phyloP scores from a whole-genome alignment of 345 rosid genomes.

The Odontarrhena argentea region DNA sequence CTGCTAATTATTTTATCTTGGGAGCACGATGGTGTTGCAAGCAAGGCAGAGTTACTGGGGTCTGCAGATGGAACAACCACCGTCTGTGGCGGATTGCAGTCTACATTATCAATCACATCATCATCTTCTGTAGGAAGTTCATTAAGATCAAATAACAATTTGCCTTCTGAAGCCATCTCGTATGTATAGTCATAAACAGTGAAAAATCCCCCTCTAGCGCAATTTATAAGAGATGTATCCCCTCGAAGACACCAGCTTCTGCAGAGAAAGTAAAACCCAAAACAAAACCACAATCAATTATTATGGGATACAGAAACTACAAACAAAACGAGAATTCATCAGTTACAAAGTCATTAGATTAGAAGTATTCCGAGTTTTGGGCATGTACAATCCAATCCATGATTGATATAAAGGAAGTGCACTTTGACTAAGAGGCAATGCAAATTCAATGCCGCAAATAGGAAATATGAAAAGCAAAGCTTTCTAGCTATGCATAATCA shows the following conservation, averaged over 20 bases:
- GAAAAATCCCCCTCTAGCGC: slow-evolving; percentile 27
- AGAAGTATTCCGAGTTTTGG: background rate
- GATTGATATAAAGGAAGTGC: too few relatives aligned
- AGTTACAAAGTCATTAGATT: background rate
- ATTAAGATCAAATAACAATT: slow-evolving; percentile 92
- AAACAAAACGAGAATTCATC: background rate
- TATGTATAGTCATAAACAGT: slow-evolving; percentile 72
- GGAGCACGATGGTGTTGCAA: slow-evolving; percentile 52
- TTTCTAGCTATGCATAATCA: background rate
- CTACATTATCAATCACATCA: slow-evolving; percentile 54
- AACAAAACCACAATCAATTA: slow-evolving; percentile 28
- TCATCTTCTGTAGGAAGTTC: slow-evolving; percentile 76
- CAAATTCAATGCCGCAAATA: background rate
- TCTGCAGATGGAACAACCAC: slow-evolving; percentile 55
- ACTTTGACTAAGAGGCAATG: slow-evolving; percentile 12
- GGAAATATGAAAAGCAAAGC: slow-evolving; percentile 6
- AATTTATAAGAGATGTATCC: slow-evolving; percentile 24
- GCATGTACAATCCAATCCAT: background rate
- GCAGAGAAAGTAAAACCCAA: slow-evolving; percentile 9
- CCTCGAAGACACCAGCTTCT: slow-evolving; percentile 34
- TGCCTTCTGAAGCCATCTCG: slow-evolving; percentile 93
- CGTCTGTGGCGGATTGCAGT: slow-evolving; percentile 62
- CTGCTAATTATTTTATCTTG: slow-evolving; percentile 55
- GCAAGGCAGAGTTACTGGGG: slow-evolving; percentile 47
- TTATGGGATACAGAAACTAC: background rate